Evolutionary conservation across 495 filamentous ascomycete species (phyloP).

Genomic region (Penicillium daleae): DNA sequence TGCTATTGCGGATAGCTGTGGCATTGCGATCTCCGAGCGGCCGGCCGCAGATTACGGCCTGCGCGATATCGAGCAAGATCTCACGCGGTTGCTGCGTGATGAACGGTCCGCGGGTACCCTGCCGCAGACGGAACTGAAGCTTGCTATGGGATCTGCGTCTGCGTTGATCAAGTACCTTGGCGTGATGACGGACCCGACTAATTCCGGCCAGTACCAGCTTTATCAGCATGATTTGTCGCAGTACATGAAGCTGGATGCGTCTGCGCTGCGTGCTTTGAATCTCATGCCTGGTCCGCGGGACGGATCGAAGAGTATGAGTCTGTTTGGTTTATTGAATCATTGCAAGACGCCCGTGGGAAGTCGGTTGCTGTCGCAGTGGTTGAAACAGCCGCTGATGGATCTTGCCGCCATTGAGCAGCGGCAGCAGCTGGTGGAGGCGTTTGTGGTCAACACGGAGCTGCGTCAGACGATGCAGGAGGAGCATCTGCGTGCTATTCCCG

Average conservation of each 20-base stretch:
- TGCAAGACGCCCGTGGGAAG: constrained; percentile 97
- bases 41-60: constrained; percentile 77
- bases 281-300: constrained; percentile 95
- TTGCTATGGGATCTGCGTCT: constrained; percentile 94
- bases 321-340: constrained; percentile 93
- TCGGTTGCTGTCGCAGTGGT: constrained; percentile 89
- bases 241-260: constrained; percentile 98
- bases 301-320: constrained; percentile 94
- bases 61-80: constrained; percentile 95
- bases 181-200: constrained; percentile 84
- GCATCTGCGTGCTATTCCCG: constrained; percentile 90
- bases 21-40: constrained; percentile 83
- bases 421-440: constrained; percentile 94
- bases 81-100: constrained; percentile 82
- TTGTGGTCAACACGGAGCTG: constrained; percentile 90
- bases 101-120: constrained; percentile 76
- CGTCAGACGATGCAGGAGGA: constrained; percentile 98
- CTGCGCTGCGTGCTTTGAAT: constrained; percentile 91
- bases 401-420: constrained; percentile 85
- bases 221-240: constrained; percentile 97
- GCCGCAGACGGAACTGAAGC: constrained; percentile 88
- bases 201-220: constrained; percentile 95
- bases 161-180: constrained; percentile 96
- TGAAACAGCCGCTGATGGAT: constrained; percentile 97
- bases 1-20: constrained; percentile 87